Conservation (phyloP, 1,284 basidiomycete genomes). For the Anthracocystis walkeri region DNA sequence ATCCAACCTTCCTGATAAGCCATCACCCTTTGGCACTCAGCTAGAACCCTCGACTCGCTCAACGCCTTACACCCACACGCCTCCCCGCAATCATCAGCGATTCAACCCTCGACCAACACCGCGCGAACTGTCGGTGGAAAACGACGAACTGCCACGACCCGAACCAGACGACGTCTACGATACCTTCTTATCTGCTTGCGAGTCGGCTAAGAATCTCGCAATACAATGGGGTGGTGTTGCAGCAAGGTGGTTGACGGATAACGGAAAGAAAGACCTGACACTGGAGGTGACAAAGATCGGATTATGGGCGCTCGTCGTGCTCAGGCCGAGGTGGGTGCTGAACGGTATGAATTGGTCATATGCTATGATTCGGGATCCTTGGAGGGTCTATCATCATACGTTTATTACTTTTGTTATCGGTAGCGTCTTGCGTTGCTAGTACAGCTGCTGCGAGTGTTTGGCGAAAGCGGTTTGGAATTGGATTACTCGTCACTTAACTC, state of each 20-base stretch:
- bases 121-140: conserved; percentile 9
- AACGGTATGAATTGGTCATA: conserved; percentile 3
- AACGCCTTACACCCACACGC: conserved; percentile 12
- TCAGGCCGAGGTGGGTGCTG: conserved; percentile 17
- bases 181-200: conserved; percentile 3
- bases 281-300: conserved; percentile 9
- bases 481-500: conserved; percentile 22
- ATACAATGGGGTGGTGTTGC: background rate
- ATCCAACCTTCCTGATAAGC: conserved; percentile 7
- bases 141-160: conserved; percentile 8
- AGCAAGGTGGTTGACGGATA: conserved; percentile 4
- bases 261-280: conserved; percentile 11
- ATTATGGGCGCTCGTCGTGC: conserved; percentile 5
- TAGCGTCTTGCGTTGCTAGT: background rate
- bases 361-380: conserved; percentile 14
- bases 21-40: conserved; percentile 26
- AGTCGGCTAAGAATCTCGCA: conserved; percentile 12
- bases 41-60: conserved; percentile 10
- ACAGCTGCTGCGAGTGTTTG: background rate
- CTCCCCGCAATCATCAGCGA: background rate
- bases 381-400: conserved; percentile 16
- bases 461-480: background rate
- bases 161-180: conserved; percentile 13
- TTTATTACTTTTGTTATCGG: conserved; percentile 9
- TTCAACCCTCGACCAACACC: conserved; percentile 10